A percentile compares a stretch with the other conserved stretches of the same genome.
Evolutionary conservation across 768 basidiomycete species (phyloP).

Genomic region (Lepiota brunneoincarnata): DNA sequence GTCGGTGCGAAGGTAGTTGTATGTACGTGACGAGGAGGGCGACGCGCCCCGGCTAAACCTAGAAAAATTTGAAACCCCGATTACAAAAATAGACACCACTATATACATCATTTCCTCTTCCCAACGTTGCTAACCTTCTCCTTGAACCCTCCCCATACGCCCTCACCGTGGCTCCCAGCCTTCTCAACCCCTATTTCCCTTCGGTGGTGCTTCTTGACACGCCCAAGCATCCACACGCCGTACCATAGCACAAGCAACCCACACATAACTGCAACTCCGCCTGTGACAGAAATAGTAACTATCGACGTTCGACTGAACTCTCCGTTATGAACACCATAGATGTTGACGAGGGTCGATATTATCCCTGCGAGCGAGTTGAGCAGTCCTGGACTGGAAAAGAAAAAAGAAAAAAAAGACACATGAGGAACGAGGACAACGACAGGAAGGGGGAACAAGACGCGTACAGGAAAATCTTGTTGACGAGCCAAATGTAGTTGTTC

Average conservation of each 20-base stretch:
- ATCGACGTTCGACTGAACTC: slow-evolving; percentile 39
- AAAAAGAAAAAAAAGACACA: not conserved
- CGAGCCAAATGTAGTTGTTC: slow-evolving; percentile 56
- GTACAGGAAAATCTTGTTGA: slow-evolving; percentile 56
- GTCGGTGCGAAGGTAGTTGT: too few relatives aligned
- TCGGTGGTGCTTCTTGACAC: slow-evolving; percentile 42
- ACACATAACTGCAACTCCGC: slow-evolving; percentile 34
- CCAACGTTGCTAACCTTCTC: slow-evolving; percentile 6
- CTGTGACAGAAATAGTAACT: slow-evolving; percentile 48
- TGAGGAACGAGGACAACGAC: slow-evolving; percentile 3
- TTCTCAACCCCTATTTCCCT: slow-evolving; percentile 36
- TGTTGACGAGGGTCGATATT: slow-evolving; percentile 49
- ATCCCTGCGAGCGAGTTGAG: slow-evolving; percentile 57
- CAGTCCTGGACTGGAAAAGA: slow-evolving; percentile 43
- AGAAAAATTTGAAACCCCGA: slow-evolving; percentile 7
- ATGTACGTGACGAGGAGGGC: too few relatives aligned
- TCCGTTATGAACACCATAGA: slow-evolving; percentile 49
- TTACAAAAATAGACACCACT: not conserved
- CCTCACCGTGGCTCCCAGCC: slow-evolving; percentile 44
- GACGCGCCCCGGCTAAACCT: slow-evolving; percentile 1
- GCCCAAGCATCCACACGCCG: slow-evolving; percentile 40
- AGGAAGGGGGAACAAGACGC: slow-evolving; percentile 14
- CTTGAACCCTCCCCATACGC: slow-evolving; percentile 25
- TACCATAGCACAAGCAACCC: slow-evolving; percentile 40
- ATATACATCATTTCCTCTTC: not conserved